Percentiles rank a stretch among this genome's conserved stretches.
Evolutionary conservation across 2,329 filamentous ascomycete genomes (phyloP).

Genomic region (Arthrobotrys conoides): DNA sequence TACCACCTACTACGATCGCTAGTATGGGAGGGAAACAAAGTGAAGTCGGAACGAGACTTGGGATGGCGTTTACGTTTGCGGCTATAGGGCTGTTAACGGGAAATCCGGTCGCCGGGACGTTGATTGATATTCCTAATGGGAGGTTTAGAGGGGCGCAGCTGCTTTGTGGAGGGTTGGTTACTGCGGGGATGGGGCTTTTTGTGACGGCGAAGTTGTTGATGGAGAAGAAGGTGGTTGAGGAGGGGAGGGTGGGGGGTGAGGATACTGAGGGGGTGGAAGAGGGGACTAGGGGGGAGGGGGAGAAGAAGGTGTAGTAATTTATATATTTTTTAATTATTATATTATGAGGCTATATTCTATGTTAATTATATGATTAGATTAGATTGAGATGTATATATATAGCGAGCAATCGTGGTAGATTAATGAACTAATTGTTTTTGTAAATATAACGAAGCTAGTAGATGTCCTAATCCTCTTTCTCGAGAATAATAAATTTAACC

Average conservation of each 20-base stretch:
- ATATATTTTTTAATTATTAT: background rate
- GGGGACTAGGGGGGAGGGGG: background rate
- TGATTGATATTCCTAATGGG: conserved; percentile 57
- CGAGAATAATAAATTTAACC: too few relatives aligned
- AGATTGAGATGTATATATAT: conserved; percentile 14
- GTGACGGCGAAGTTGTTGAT: conserved; percentile 34
- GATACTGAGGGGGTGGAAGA: background rate
- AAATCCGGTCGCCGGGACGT: conserved; percentile 51
- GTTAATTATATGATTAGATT: conserved; percentile 5
- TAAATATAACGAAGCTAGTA: background rate
- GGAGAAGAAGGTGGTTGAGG: background rate
- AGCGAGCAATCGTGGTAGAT: conserved; percentile 2
- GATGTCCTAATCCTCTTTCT: too few relatives aligned
- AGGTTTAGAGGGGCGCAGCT: conserved; percentile 53
- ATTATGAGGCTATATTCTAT: background rate
- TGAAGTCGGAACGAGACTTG: conserved; percentile 55
- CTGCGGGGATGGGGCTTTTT: conserved; percentile 32
- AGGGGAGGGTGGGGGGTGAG: background rate
- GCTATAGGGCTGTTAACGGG: conserved; percentile 51
- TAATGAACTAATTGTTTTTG: background rate
- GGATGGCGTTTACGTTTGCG: conserved; percentile 56
- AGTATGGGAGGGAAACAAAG: conserved; percentile 64
- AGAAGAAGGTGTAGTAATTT: background rate
- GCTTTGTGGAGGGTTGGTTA: conserved; percentile 45
- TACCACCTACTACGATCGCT: conserved; percentile 68